A percentile compares a stretch with the other conserved stretches of the same genome.
These are phyloP conservation scores for Verticillium tricorpus DNA, from an alignment of 2,329 filamentous ascomycete species.

Conservation along the genomic window DNA sequence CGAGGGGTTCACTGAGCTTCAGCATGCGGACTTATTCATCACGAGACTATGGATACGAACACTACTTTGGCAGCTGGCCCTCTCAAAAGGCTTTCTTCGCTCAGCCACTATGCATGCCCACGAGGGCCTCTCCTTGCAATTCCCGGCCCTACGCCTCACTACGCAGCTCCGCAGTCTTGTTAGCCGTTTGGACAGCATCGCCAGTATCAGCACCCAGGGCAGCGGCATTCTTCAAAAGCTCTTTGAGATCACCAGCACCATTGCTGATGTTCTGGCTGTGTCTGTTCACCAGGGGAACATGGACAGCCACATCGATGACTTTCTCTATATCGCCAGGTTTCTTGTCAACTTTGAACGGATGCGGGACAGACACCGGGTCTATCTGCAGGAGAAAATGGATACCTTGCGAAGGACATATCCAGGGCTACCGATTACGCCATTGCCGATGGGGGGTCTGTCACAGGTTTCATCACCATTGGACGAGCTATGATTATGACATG, in stretches of 20 bases:
- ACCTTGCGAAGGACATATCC: conserved; percentile 15
- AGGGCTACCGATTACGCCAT: neutral
- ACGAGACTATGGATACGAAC: conserved; percentile 36
- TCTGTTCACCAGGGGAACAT: conserved; percentile 41
- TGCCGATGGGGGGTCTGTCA: neutral
- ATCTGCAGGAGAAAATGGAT: conserved; percentile 33
- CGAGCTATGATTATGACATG: neutral
- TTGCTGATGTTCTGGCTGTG: conserved; percentile 53
- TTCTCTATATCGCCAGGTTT: conserved; percentile 46
- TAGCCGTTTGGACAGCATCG: conserved; percentile 25
- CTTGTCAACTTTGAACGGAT: conserved; percentile 44
- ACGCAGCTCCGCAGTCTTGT: conserved; percentile 33
- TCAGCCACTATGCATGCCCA: conserved; percentile 27
- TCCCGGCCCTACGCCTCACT: conserved; percentile 32
- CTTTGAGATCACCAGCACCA: conserved; percentile 56
- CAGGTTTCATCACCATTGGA: neutral
- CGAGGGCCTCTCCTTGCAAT: conserved; percentile 32
- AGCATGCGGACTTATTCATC: conserved; percentile 34
- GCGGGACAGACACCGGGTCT: conserved; percentile 37
- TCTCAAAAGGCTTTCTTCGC: conserved; percentile 32
- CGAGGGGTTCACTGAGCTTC: conserved; percentile 29
- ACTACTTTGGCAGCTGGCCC: conserved; percentile 35
- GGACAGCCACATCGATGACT: conserved; percentile 45
- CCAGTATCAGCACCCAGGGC: conserved; percentile 49
- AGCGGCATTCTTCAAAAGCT: conserved; percentile 54